phyloP scores from a whole-genome alignment of 306 rosid species.

The Castanospermum australe region DNA sequence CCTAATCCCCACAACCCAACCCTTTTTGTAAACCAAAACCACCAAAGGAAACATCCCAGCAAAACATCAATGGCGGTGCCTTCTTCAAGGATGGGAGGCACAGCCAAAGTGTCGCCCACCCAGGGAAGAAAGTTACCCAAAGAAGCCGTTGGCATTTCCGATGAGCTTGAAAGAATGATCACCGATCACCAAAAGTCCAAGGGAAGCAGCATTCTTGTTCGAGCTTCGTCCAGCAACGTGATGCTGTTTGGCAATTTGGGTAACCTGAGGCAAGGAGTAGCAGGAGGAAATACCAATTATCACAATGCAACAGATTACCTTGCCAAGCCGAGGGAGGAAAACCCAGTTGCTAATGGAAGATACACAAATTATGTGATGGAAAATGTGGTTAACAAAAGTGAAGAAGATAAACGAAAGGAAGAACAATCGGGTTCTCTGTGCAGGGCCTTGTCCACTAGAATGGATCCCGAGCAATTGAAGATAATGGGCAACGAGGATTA shows the following conservation, averaged over 20 bases:
- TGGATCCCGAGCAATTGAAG: slow-evolving; percentile 80
- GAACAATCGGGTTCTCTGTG: slow-evolving; percentile 47
- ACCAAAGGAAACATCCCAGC: slow-evolving; percentile 6
- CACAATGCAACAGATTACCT: slow-evolving; percentile 31
- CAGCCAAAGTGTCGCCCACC: neutral
- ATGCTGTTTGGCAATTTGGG: slow-evolving; percentile 75
- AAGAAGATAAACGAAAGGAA: neutral
- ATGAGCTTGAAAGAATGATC: slow-evolving; percentile 77
- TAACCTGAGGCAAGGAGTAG: slow-evolving; percentile 65
- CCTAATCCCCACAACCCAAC: slow-evolving; percentile 17
- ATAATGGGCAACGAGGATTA: slow-evolving; percentile 89
- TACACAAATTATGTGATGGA: slow-evolving; percentile 24
- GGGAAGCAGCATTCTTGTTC: slow-evolving; percentile 49
- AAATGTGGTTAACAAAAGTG: neutral
- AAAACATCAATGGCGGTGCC: neutral
- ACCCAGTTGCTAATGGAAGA: slow-evolving; percentile 13
- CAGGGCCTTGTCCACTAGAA: slow-evolving; percentile 70
- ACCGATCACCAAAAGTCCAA: slow-evolving; percentile 56
- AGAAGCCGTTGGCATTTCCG: slow-evolving; percentile 73
- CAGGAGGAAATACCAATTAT: slow-evolving; percentile 31
- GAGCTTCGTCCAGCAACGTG: slow-evolving; percentile 85
- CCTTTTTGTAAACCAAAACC: neutral
- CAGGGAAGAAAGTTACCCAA: slow-evolving; percentile 62
- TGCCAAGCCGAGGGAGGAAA: slow-evolving; percentile 43
- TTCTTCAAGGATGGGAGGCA: neutral